phyloP scores from a whole-genome alignment of 352 stramenopile genomes.

The Phytopythium sindhum region DNA sequence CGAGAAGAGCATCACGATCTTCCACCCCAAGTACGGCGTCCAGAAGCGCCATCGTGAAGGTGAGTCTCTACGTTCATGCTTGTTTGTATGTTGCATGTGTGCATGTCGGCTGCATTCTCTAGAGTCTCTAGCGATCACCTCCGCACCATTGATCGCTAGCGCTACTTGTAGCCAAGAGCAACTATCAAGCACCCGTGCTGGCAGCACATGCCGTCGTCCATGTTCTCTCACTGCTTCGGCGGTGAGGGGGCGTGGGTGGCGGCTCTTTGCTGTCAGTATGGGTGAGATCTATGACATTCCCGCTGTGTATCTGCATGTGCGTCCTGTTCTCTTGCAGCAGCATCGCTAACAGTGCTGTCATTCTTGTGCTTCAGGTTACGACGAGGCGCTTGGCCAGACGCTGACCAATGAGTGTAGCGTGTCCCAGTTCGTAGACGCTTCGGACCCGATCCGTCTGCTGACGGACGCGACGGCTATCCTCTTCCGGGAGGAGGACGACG shows the following conservation, averaged over 20 bases:
- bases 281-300: conserved; percentile 85
- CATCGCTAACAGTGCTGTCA: conserved; percentile 9
- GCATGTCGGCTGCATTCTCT: conserved; percentile 78
- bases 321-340: not conserved
- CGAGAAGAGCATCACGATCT: conserved; percentile 93
- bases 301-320: conserved; percentile 12
- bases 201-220: conserved; percentile 34
- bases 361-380: conserved; percentile 77
- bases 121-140: conserved; percentile 85
- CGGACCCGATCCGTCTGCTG: conserved; percentile 95
- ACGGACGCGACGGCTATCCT: conserved; percentile 93
- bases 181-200: conserved; percentile 78
- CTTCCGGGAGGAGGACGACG: conserved; percentile 82
- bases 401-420: conserved; percentile 85
- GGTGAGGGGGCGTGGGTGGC: conserved; percentile 14
- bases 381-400: conserved; percentile 83
- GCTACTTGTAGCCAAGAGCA: conserved; percentile 89
- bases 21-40: conserved; percentile 97
- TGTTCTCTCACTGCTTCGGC: conserved; percentile 12
- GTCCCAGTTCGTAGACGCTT: conserved; percentile 80
- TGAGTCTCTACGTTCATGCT: conserved; percentile 15
- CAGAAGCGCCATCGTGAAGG: conserved; percentile 93
- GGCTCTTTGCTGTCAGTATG: conserved; percentile 52
- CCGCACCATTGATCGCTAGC: conserved; percentile 68
- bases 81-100: conserved; percentile 14